Evolutionary conservation across 306 rosid genomes (phyloP).

Genomic region (Fragaria nilgerrensis): DNA sequence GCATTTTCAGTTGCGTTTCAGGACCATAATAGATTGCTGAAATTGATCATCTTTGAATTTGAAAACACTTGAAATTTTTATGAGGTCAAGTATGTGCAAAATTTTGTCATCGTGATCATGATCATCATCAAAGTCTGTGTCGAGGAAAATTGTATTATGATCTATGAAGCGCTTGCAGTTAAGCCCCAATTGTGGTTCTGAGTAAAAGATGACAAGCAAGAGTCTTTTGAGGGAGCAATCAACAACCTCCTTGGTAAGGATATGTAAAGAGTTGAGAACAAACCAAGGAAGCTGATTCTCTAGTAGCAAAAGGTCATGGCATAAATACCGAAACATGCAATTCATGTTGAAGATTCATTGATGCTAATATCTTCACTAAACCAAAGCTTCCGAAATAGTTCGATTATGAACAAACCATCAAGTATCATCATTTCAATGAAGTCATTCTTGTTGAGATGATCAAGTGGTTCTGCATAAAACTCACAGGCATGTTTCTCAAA

Average conservation of each 20-base stretch:
- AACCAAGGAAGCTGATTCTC: slow-evolving; percentile 34
- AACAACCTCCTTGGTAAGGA: not conserved
- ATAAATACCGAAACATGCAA: slow-evolving; percentile 17
- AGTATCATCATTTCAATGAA: slow-evolving; percentile 17
- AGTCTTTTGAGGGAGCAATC: not conserved
- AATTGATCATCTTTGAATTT: not conserved
- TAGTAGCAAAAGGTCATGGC: slow-evolving; percentile 20
- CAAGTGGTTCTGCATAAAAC: slow-evolving; percentile 5
- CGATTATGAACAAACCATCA: slow-evolving; percentile 28
- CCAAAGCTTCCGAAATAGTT: slow-evolving; percentile 19
- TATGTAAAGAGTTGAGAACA: slow-evolving; percentile 16
- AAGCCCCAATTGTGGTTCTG: not conserved
- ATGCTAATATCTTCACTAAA: not conserved
- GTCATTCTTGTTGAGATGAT: not conserved
- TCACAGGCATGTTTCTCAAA: not conserved
- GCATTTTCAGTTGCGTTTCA: not conserved
- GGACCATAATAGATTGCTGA: not conserved
- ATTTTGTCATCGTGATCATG: not conserved
- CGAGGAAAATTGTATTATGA: not conserved
- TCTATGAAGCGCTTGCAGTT: not conserved
- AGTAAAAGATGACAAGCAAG: not conserved
- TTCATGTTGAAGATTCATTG: slow-evolving; percentile 24
- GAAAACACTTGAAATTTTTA: not conserved
- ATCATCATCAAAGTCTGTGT: not conserved
- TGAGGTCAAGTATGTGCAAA: not conserved